A percentile compares a stretch with the other conserved stretches of the same genome.
phyloP scores from a whole-genome alignment of 345 rosid genomes.

The Camelina laxa region DNA sequence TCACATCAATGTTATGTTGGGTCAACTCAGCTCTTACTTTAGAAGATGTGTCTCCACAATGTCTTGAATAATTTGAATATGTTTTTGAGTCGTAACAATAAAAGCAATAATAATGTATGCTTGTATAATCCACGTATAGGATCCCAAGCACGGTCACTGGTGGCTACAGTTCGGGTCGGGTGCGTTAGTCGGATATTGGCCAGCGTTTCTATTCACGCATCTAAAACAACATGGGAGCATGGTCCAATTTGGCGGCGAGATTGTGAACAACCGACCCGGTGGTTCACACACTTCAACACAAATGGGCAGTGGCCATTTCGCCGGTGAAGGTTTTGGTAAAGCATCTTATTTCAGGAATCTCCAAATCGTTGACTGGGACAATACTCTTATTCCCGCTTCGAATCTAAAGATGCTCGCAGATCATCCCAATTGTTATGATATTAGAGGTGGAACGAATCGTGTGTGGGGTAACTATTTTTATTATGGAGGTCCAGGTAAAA shows the following conservation, averaged over 20 bases:
- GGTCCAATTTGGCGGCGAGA: constrained; percentile 96
- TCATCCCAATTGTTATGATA: constrained; percentile 86
- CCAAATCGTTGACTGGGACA: constrained; percentile 95
- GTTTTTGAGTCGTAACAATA: not conserved
- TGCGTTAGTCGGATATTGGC: constrained; percentile 93
- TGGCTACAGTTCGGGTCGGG: constrained; percentile 98
- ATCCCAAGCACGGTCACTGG: constrained; percentile 99
- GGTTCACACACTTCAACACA: constrained; percentile 88
- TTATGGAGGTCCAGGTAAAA: constrained; percentile 97
- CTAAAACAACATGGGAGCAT: constrained; percentile 82
- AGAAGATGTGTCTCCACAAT: constrained; percentile 27
- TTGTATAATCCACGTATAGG: constrained; percentile 49
- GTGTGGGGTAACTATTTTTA: constrained; percentile 96
- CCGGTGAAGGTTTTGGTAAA: constrained; percentile 89
- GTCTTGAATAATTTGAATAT: not conserved
- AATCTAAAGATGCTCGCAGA: constrained; percentile 79
- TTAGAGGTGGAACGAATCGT: constrained; percentile 76
- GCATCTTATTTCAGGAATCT: constrained; percentile 90
- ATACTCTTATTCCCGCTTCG: constrained; percentile 71
- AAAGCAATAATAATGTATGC: not conserved
- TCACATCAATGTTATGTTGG: constrained; percentile 35
- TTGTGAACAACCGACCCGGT: constrained; percentile 70
- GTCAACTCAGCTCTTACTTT: constrained; percentile 31
- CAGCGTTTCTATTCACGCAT: constrained; percentile 78
- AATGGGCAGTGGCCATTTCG: constrained; percentile 98